Evolutionary conservation across 371 early-diverging fungal species (phyloP).

Genomic region (Rhizopus microsporus): DNA sequence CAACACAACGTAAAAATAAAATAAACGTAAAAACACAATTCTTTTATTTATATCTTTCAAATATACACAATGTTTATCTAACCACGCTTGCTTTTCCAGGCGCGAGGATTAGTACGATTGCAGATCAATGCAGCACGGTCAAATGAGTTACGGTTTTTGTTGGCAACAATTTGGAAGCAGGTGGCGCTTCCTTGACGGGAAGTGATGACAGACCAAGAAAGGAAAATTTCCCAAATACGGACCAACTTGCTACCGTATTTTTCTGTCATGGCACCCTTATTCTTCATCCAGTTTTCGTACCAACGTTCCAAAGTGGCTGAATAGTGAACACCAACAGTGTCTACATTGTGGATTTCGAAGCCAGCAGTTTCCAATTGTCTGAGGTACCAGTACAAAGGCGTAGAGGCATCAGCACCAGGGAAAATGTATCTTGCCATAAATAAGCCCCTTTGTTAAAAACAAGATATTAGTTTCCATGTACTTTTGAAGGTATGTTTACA

Average conservation of each 20-base stretch:
- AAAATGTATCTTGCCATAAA: conserved; percentile 98
- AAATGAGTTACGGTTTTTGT: conserved; percentile 95
- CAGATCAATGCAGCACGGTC: conserved; percentile 74
- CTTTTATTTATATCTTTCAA: neutral
- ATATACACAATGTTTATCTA: conserved; percentile 7
- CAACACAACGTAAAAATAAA: too few species aligned
- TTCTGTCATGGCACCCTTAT: conserved; percentile 79
- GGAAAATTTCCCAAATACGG: conserved; percentile 93
- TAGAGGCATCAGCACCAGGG: conserved; percentile 97
- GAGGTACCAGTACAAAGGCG: conserved; percentile 92
- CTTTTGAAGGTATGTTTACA: neutral
- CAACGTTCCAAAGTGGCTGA: conserved; percentile 93
- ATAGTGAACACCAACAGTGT: conserved; percentile 97
- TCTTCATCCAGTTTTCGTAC: conserved; percentile 97
- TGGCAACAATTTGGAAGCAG: conserved; percentile 92
- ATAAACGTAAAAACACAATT: too few species aligned
- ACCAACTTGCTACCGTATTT: conserved; percentile 86
- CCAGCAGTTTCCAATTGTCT: conserved; percentile 91
- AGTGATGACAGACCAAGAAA: conserved; percentile 93
- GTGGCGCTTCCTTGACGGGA: conserved; percentile 95
- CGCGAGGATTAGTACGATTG: conserved; percentile 49
- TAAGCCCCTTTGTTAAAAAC: conserved; percentile 69
- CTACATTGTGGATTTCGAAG: conserved; percentile 85
- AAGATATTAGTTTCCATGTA: neutral
- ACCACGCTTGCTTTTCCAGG: conserved; percentile 34